Evolutionary conservation across 75 land plant genomes (phyloP), one percentile per base, ranked within the genome.

Genomic region (Pinus tabuliformis): DNA sequence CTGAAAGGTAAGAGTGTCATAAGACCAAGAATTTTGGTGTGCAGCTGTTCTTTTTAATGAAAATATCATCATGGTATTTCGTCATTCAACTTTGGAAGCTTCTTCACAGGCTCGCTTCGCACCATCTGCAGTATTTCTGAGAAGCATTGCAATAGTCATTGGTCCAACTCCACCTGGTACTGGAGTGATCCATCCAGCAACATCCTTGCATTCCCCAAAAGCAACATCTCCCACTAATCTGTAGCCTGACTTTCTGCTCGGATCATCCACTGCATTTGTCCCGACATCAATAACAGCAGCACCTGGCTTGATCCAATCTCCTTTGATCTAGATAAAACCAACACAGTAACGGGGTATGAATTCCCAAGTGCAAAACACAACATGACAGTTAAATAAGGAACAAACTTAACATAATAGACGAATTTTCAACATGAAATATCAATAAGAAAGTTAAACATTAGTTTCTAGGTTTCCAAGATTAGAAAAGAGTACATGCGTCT

Each of bases 81-180:
- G 2, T 65, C 20, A 5, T 65, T 37, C 45, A 65, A 65, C 70
- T 2, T 39, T 9, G 54, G 45, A 68, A 18, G 11, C 42, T 68
- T 68, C 52, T 68, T 39, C 72, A 68, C 72, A 74, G 22, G 60
- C 78, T 24, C 87, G 78, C 77, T 89, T 89, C 12, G 96, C 96
- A 73, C 85, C 82, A 26, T 91, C 93, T 75, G 89, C 63, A 17
- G 93, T 89, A 63, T 93, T 93, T 79, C 73, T 84, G 58, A 93
- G 89, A 45, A 93, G 80, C 96, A 93, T 93, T 56, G 96, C 93
- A 45, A 93, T 89, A 22, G 96, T 93, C 96, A 93, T 89, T 37
- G 96, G 96, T 15, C 96, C 96, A 26, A 93, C 96, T 28, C 96
- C 96, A 9, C 96, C 96, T 37, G 96, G 96, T 59, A 93, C 96